phyloP scores from a whole-genome alignment of 2,329 filamentous ascomycete species.

The Grosmannia huntii region DNA sequence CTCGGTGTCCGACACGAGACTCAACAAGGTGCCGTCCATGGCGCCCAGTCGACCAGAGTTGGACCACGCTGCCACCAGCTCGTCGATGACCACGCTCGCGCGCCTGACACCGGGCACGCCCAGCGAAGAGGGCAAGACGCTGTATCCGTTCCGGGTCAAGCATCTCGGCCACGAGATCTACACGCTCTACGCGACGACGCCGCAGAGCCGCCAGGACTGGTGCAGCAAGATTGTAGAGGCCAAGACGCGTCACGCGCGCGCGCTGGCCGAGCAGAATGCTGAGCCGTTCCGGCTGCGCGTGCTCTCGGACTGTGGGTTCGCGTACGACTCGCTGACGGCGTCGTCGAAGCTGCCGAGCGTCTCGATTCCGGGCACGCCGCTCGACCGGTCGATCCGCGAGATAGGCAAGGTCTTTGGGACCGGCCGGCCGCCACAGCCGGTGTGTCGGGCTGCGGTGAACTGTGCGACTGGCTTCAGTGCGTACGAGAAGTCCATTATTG shows the following conservation, averaged over 20 bases:
- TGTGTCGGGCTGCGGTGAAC: constrained; percentile 79
- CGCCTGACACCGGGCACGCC: constrained; percentile 29
- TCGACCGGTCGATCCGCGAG: constrained; percentile 82
- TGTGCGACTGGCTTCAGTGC: constrained; percentile 85
- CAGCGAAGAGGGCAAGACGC: constrained; percentile 68
- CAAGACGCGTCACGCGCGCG: constrained; percentile 84
- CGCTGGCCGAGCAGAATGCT: constrained; percentile 81
- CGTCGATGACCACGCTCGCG: constrained; percentile 46
- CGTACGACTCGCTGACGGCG: constrained; percentile 53
- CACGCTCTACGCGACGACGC: constrained; percentile 71
- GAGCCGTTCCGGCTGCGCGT: constrained; percentile 90
- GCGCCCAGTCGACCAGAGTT: constrained; percentile 43
- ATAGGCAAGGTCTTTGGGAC: constrained; percentile 68
- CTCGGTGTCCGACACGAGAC: constrained; percentile 39
- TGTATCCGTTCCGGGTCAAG: constrained; percentile 93
- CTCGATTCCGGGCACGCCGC: constrained; percentile 76
- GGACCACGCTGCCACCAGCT: constrained; percentile 54
- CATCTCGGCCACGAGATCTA: constrained; percentile 91
- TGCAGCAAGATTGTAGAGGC: constrained; percentile 87
- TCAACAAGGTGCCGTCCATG: constrained; percentile 42
- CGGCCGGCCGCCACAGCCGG: constrained; percentile 56
- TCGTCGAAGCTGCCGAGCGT: constrained; percentile 52
- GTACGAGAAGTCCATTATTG: constrained; percentile 75
- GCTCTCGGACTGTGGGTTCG: constrained; percentile 84
- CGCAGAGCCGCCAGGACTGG: constrained; percentile 72